Conservation (phyloP, 257 asterid species). For the Knoxia roxburghii region DNA sequence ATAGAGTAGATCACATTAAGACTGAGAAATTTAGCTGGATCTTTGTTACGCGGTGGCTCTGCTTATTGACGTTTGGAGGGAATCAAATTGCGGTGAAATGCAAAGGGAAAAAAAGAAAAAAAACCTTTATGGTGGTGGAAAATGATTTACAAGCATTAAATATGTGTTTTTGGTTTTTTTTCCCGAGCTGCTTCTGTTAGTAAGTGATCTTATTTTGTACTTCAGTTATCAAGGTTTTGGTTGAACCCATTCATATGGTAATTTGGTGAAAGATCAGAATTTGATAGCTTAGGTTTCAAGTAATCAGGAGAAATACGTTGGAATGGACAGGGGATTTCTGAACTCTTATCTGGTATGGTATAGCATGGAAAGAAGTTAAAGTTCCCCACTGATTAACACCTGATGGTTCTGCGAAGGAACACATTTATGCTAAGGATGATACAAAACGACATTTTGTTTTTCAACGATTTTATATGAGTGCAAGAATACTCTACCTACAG, state of each 20-base stretch:
- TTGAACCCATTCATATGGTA: background rate
- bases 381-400: background rate
- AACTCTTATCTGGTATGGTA: background rate
- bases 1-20: background rate
- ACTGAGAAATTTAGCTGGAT: conserved; percentile 1
- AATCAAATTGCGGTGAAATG: background rate
- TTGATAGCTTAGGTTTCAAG: background rate
- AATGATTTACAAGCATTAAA: no score
- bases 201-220: background rate
- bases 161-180: background rate
- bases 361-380: background rate
- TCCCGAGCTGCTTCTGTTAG: background rate
- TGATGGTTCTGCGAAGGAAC: background rate
- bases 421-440: background rate
- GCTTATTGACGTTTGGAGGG: background rate
- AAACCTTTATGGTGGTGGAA: background rate
- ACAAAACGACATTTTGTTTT: background rate
- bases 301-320: background rate
- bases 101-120: background rate
- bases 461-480: background rate
- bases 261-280: background rate
- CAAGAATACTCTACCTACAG: background rate
- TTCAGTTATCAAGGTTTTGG: background rate
- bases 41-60: background rate
- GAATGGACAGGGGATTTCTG: background rate